A percentile compares a stretch with the other conserved stretches of the same genome.
phyloP scores from a whole-genome alignment of 331 rosid genomes.

The Telfairia occidentalis region DNA sequence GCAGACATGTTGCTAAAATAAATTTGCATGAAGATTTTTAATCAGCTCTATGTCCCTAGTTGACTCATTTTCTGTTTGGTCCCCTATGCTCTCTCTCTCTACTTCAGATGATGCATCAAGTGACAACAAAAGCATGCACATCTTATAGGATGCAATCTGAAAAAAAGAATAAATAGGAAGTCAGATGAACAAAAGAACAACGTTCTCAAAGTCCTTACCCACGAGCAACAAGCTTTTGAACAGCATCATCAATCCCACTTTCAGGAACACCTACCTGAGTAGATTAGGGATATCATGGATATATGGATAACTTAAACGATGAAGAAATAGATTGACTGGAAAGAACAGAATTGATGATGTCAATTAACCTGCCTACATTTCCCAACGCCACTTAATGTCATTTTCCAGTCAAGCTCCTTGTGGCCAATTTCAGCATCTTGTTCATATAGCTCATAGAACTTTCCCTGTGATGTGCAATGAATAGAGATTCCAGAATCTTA shows the following conservation, averaged over 20 bases:
- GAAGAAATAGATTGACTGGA: neutral
- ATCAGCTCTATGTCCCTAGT: neutral
- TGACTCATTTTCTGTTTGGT: neutral
- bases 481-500: neutral
- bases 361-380: slow-evolving; percentile 86
- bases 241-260: slow-evolving; percentile 94
- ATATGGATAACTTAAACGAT: neutral
- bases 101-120: neutral
- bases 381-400: slow-evolving; percentile 91
- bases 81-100: neutral
- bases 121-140: slow-evolving; percentile 2
- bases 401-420: slow-evolving; percentile 98
- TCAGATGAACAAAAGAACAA: neutral
- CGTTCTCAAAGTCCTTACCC: slow-evolving; percentile 51
- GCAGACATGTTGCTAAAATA: neutral
- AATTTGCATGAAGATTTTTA: neutral
- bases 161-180: neutral
- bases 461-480: slow-evolving; percentile 35
- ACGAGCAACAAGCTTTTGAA: slow-evolving; percentile 79
- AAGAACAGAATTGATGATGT: neutral
- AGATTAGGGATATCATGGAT: neutral
- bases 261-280: slow-evolving; percentile 92
- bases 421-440: slow-evolving; percentile 94
- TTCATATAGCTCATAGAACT: slow-evolving; percentile 93
- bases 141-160: neutral